Base-by-base conservation (phyloP, 176 grass and related monocot species). In the Zea mays region DNA sequence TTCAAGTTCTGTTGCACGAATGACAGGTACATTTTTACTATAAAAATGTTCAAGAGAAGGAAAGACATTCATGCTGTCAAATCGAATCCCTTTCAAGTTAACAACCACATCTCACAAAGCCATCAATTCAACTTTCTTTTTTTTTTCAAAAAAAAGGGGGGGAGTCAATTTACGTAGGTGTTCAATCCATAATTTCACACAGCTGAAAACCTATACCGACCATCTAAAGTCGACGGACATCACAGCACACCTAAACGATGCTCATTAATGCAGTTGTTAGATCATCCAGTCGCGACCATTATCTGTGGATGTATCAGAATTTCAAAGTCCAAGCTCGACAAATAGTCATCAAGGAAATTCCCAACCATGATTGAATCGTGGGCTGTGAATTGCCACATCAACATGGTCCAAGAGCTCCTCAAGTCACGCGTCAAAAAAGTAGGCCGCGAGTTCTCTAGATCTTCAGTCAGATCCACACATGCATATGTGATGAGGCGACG, bases 191-290 rank as follows among this genome's bases (percentile, higher is more conserved):
- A 45, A 78, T 43, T 43, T 84, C 58, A 70, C 3, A 34, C n/a
- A 36, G 1, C 21, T 15, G 36, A 41, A 81, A 9, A 40, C 12
- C 59, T 19, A 84, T 12, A 84, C 12, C 37, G 72, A 55, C 9
- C 63, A 46, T 4, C 50, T 20, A 35, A 34, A 44, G 19, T 16
- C 13, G 15, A 33, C 13, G 15, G 1, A 68, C 19, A 55, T 55
- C 6, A 79, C 14, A 67, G 36, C 36, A 47, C 19, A 49, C 36
- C 2, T 5, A 65, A 5, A 16, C 37, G 48, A 27, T 5, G 9
- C 45, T 73, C 62, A 71, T 76, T 84, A 80, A 75, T 84, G 64
- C 9, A 45, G 64, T 65, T 65, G 17, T 76, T 71, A 58, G 57
- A 33, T 75, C 47, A 33, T 75, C 47, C 3, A 57, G 4, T 10